Conservation (phyloP, 2,329 filamentous ascomycete species). For the Aspergillus flavus region DNA sequence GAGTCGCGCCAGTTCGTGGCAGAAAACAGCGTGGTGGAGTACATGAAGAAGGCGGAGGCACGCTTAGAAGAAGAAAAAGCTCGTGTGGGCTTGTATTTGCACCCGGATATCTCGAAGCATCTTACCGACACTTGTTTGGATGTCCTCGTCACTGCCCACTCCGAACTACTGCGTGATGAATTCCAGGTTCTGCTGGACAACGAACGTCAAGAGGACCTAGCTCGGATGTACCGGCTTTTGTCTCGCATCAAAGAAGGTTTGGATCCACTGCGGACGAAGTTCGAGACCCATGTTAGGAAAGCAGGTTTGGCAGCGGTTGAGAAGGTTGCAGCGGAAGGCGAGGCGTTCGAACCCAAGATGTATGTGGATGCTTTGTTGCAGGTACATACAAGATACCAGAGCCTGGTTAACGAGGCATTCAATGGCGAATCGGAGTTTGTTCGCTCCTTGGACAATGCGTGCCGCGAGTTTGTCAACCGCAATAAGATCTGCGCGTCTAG, state of each 20-base stretch:
- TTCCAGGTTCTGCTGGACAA: slow-evolving; percentile 94
- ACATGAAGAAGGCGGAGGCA: slow-evolving; percentile 98
- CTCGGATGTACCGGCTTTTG: slow-evolving; percentile 91
- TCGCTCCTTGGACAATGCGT: slow-evolving; percentile 92
- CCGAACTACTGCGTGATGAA: slow-evolving; percentile 82
- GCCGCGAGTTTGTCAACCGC: slow-evolving; percentile 95
- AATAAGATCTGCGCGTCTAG: slow-evolving; percentile 94
- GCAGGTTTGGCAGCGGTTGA: slow-evolving; percentile 85
- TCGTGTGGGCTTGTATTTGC: slow-evolving; percentile 86
- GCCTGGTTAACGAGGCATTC: slow-evolving; percentile 88
- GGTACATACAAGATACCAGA: slow-evolving; percentile 90
- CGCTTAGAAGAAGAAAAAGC: slow-evolving; percentile 91
- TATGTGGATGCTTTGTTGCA: slow-evolving; percentile 95
- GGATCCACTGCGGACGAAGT: slow-evolving; percentile 81
- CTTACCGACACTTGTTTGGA: slow-evolving; percentile 87
- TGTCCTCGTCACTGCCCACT: slow-evolving; percentile 87
- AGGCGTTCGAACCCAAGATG: slow-evolving; percentile 91
- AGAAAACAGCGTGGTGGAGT: slow-evolving; percentile 96
- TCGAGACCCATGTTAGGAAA: slow-evolving; percentile 90
- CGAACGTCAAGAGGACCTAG: slow-evolving; percentile 92
- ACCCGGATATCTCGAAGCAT: slow-evolving; percentile 81
- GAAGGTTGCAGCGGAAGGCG: slow-evolving; percentile 85
- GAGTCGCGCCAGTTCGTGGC: slow-evolving; percentile 94
- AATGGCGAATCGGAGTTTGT: slow-evolving; percentile 96
- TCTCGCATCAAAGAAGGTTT: slow-evolving; percentile 87